Evolutionary conservation across 2,329 filamentous ascomycete species (phyloP).

Genomic region (Dothideomycetes sp.): DNA sequence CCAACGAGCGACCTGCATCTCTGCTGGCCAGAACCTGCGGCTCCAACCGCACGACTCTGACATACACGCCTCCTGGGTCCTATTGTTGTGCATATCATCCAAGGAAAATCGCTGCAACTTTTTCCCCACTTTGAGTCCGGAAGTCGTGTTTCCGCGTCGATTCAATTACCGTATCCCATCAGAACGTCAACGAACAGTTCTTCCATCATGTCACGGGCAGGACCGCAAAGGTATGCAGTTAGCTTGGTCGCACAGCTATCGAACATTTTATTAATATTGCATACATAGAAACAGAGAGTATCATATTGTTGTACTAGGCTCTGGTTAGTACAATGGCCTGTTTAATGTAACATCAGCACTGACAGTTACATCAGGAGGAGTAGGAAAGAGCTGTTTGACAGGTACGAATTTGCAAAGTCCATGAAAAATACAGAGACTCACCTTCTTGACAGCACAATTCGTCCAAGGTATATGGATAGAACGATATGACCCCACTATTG

Average conservation of each 20-base stretch:
- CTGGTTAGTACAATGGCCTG: conserved; percentile 55
- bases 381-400: conserved; percentile 87
- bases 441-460: conserved; percentile 60
- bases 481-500: conserved; percentile 54
- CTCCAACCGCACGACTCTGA: too few species aligned
- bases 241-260: too few species aligned
- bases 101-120: too few species aligned
- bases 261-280: neutral
- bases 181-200: too few species aligned
- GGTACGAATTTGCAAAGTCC: conserved; percentile 45
- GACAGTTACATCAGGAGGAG: conserved; percentile 60
- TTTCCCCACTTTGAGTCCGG: too few species aligned
- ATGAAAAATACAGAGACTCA: conserved; percentile 13
- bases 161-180: too few species aligned
- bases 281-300: conserved; percentile 49
- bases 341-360: too few species aligned
- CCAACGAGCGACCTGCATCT: conserved; percentile 10
- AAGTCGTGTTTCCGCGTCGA: too few species aligned
- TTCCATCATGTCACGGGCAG: conserved; percentile 25
- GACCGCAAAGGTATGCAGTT: conserved; percentile 22
- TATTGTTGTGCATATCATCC: too few species aligned
- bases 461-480: conserved; percentile 94
- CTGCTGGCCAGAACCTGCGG: conserved; percentile 12
- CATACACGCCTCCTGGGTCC: too few species aligned
- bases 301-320: conserved; percentile 72